Evolutionary conservation across 352 stramenopile genomes (phyloP), one percentile per base, ranked within the genome.

Genomic region (Detonula confervacea): DNA sequence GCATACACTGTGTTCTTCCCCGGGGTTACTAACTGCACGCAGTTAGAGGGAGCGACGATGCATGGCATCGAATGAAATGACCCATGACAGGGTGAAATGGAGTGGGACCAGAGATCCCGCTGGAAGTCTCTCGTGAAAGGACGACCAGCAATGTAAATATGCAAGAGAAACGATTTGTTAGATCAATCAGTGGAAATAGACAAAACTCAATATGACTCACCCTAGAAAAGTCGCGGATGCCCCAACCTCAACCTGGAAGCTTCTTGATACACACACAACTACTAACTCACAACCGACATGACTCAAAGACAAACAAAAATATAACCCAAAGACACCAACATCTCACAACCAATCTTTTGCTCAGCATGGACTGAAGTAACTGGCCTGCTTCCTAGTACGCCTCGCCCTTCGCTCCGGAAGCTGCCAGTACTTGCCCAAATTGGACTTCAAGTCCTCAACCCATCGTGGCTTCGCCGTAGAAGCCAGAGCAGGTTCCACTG

Each of bases 341-440:
- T 16, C 44, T 29, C 6, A 11, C 47, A 33, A 56, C 47, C 47
- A 30, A 4, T 14, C 18, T 8, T 27, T 27, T 33, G 47, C 47
- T 56, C 47, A 56, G 8, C 47, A 56, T 27, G 47, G 47, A 30
- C 16, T 56, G 47, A 56, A 56, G 18, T 9, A 56, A 12, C 18
- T 56, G 24, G 47, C 29, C 7, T 24, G 47, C 47, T 56, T 56
- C 24, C 47, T 56, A 6, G 18, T 12, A 30, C 47, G 47, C 14
- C 47, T 56, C 7, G 18, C 2, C 47, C 8, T 27, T 27, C 20
- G 16, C 47, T 27, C 47, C 14, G 47, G 47, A 27, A 27, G 47
- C 18, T 56, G 9, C 47, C 47, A 56, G 47, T 56, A 56, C 47
- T 56, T 56, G 18, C 47, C 47, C 47, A 56, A 56, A 5, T 56